These are phyloP conservation scores for Cutaneotrichosporon sp. DNA, from an alignment of 1,284 basidiomycete genomes.

Conservation along the genomic window DNA sequence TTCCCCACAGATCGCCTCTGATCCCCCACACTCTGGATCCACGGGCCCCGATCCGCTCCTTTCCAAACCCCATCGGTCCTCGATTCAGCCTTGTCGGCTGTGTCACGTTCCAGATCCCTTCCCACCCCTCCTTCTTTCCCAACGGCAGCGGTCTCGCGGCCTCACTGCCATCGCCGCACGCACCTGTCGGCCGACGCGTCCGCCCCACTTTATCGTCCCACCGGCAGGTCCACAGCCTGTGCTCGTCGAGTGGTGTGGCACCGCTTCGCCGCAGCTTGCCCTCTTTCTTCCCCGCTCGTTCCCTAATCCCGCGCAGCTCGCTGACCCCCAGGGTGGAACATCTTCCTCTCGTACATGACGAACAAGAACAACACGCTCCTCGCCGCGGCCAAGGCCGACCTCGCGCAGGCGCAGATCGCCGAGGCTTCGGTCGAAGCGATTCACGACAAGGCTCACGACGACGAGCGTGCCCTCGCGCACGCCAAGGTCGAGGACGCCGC, in stretches of 20 bases:
- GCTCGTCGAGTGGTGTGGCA: not conserved
- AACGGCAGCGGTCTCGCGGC: not conserved
- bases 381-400: slow-evolving; percentile 23
- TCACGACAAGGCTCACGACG: slow-evolving; percentile 11
- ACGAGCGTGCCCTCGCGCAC: slow-evolving; percentile 16
- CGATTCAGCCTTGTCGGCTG: not conserved
- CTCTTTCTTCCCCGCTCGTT: not conserved
- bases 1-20: not conserved
- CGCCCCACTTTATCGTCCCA: not conserved
- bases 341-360: slow-evolving; percentile 43
- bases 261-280: not conserved
- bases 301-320: not conserved
- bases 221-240: not conserved
- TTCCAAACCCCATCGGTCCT: not conserved
- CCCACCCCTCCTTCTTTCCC: not conserved
- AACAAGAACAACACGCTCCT: slow-evolving; percentile 42
- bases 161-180: not conserved
- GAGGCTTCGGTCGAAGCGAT: slow-evolving; percentile 23
- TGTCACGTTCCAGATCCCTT: not conserved
- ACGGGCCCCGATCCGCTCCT: not conserved
- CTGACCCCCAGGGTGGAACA: slow-evolving; percentile 60
- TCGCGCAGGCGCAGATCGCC: slow-evolving; percentile 30
- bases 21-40: not conserved
- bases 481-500: slow-evolving; percentile 26
- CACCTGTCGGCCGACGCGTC: not conserved